A percentile compares a stretch with the other conserved stretches of the same genome.
Conservation (phyloP, 2,329 filamentous ascomycete genomes). For the Aspergillus neotritici region DNA sequence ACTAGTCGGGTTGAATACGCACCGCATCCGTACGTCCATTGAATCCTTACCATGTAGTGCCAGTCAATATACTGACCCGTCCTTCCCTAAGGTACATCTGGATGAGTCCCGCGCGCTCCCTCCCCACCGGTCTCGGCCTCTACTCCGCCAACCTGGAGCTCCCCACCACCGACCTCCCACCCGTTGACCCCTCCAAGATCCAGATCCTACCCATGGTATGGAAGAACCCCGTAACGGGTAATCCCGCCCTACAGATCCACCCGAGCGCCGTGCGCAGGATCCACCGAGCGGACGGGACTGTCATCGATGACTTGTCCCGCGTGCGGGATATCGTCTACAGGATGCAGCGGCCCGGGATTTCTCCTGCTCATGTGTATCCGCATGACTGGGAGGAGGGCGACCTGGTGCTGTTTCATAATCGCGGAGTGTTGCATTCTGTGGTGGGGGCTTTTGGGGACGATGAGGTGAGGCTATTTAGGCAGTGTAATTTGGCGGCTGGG, state of each 20-base stretch:
- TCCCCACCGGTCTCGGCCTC: slow-evolving; percentile 65
- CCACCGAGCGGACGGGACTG: slow-evolving; percentile 59
- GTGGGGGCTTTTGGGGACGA: slow-evolving; percentile 67
- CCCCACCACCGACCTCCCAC: slow-evolving; percentile 54
- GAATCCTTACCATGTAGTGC: too few species aligned
- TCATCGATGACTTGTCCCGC: slow-evolving; percentile 61
- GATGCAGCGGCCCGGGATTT: slow-evolving; percentile 67
- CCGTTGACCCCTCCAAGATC: slow-evolving; percentile 60
- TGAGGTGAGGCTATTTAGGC: slow-evolving; percentile 69
- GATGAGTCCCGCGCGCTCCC: slow-evolving; percentile 66
- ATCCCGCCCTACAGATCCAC: slow-evolving; percentile 66
- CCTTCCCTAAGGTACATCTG: slow-evolving; percentile 54
- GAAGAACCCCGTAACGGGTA: slow-evolving; percentile 67
- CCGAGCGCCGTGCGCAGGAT: slow-evolving; percentile 66
- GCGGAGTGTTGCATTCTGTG: slow-evolving; percentile 67
- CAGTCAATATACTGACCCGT: neutral
- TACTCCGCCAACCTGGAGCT: slow-evolving; percentile 62
- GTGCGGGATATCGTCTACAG: slow-evolving; percentile 67
- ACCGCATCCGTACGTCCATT: slow-evolving; percentile 60
- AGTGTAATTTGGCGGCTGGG: slow-evolving; percentile 66
- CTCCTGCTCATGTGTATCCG: slow-evolving; percentile 61
- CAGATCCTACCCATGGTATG: slow-evolving; percentile 71
- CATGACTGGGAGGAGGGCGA: slow-evolving; percentile 75
- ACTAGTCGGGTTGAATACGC: slow-evolving; percentile 68
- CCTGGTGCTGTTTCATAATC: slow-evolving; percentile 72